Percentiles rank a stretch among this genome's conserved stretches.
Evolutionary conservation across 331 rosid species (phyloP).

Genomic region (Phaseolus coccineus): DNA sequence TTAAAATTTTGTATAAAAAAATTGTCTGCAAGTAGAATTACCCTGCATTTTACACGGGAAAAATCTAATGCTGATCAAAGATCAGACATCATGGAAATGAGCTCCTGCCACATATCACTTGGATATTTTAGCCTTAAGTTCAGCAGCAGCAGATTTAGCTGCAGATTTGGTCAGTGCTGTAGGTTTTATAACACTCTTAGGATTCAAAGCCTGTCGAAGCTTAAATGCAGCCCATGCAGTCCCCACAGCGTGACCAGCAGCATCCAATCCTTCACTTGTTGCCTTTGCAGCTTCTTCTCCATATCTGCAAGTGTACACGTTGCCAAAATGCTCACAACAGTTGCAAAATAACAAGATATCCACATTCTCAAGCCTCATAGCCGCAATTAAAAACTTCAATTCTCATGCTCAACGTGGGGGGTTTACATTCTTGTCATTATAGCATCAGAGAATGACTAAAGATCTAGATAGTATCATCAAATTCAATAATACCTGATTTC

Average conservation of each 20-base stretch:
- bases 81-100: too few species aligned
- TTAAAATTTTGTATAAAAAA: not conserved
- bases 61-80: too few species aligned
- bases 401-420: not conserved
- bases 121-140: conserved; percentile 52
- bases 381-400: not conserved
- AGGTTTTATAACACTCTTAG: conserved; percentile 71
- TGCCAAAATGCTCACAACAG: conserved; percentile 14
- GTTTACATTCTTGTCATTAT: not conserved
- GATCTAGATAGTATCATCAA: conserved; percentile 12
- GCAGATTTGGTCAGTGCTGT: conserved; percentile 64
- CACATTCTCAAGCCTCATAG: not conserved
- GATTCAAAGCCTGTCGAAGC: conserved; percentile 80
- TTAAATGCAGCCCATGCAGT: conserved; percentile 88
- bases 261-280: conserved; percentile 79
- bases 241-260: conserved; percentile 95
- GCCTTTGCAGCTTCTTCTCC: conserved; percentile 93
- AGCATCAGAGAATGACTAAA: not conserved
- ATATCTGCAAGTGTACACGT: conserved; percentile 58
- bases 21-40: not conserved
- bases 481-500: conserved; percentile 28
- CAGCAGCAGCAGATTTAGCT: conserved; percentile 73
- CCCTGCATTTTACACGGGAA: too few species aligned
- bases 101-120: conserved; percentile 43
- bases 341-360: conserved; percentile 21